Conservation (phyloP, 306 rosid genomes). For the Hippophae tibetana region DNA sequence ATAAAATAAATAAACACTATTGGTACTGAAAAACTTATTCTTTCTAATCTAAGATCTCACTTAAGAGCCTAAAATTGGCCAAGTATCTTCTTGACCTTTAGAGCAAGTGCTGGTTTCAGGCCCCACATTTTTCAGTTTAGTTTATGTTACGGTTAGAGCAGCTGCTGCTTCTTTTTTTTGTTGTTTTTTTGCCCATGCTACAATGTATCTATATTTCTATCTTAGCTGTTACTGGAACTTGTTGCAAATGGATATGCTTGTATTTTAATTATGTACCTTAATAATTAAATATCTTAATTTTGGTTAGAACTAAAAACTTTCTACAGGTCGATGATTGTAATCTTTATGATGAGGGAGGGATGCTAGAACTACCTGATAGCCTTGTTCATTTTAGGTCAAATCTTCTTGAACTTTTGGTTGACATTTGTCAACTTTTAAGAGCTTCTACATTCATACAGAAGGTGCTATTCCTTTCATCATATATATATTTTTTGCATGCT, state of each 20-base stretch:
- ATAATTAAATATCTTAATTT: too few relatives aligned
- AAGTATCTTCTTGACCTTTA: too few relatives aligned
- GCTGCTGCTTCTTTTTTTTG: background rate
- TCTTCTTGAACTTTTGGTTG: constrained; percentile 87
- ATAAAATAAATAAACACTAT: too few relatives aligned
- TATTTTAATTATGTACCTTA: too few relatives aligned
- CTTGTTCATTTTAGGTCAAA: constrained; percentile 78
- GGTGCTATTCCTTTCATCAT: constrained; percentile 38
- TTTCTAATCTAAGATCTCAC: too few relatives aligned
- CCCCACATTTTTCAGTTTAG: background rate
- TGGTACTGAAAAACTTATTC: too few relatives aligned
- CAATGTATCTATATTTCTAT: background rate
- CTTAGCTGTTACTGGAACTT: background rate
- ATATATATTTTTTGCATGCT: background rate
- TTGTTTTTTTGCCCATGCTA: background rate
- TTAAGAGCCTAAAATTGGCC: too few relatives aligned
- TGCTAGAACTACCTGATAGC: constrained; percentile 76
- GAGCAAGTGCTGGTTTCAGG: too few relatives aligned
- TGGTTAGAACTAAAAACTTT: too few relatives aligned
- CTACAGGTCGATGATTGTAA: constrained; percentile 66
- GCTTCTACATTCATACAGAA: constrained; percentile 63
- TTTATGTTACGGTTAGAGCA: background rate
- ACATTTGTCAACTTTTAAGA: constrained; percentile 78
- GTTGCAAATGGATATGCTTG: background rate
- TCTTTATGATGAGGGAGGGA: constrained; percentile 54